These are phyloP conservation scores for Omphalea diandra DNA, from an alignment of 441 rosid genomes.

Conservation along the genomic window DNA sequence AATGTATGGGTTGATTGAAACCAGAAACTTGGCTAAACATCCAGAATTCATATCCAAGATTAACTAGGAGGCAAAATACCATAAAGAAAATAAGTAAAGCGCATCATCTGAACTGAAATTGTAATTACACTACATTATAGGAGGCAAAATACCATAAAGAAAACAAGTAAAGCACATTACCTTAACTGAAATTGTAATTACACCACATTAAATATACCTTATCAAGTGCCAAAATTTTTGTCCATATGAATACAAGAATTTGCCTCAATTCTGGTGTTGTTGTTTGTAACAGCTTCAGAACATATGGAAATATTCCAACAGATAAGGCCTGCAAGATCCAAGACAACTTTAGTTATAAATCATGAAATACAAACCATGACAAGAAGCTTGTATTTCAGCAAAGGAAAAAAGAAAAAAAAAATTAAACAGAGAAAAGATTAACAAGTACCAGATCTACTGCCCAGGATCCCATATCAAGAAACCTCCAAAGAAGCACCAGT, in stretches of 20 bases:
- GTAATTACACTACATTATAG: background rate
- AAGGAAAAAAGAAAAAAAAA: slow-evolving; percentile 9
- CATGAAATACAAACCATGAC: slow-evolving; percentile 21
- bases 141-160: background rate
- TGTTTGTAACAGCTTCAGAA: slow-evolving; percentile 93
- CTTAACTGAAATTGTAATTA: too few species aligned
- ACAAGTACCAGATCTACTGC: slow-evolving; percentile 93
- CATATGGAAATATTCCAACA: slow-evolving; percentile 98
- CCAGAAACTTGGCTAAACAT: background rate
- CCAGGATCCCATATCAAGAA: slow-evolving; percentile 99
- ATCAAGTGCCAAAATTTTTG: slow-evolving; percentile 98
- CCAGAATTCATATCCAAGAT: background rate
- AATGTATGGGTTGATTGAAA: background rate
- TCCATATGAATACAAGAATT: slow-evolving; percentile 99
- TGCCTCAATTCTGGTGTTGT: slow-evolving; percentile 93
- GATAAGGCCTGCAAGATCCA: slow-evolving; percentile 78
- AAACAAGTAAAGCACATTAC: too few species aligned
- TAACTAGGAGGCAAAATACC: background rate
- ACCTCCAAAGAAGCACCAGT: slow-evolving; percentile 95
- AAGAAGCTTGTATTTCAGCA: slow-evolving; percentile 17
- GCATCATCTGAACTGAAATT: too few species aligned
- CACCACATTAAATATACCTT: slow-evolving; percentile 56
- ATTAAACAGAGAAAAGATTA: slow-evolving; percentile 24
- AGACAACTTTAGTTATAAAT: slow-evolving; percentile 20
- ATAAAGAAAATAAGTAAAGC: background rate